Percentiles rank a stretch among this genome's conserved stretches.
These are phyloP conservation scores for Tricholoma sp. DNA, from an alignment of 768 basidiomycete genomes.

Conservation along the genomic window DNA sequence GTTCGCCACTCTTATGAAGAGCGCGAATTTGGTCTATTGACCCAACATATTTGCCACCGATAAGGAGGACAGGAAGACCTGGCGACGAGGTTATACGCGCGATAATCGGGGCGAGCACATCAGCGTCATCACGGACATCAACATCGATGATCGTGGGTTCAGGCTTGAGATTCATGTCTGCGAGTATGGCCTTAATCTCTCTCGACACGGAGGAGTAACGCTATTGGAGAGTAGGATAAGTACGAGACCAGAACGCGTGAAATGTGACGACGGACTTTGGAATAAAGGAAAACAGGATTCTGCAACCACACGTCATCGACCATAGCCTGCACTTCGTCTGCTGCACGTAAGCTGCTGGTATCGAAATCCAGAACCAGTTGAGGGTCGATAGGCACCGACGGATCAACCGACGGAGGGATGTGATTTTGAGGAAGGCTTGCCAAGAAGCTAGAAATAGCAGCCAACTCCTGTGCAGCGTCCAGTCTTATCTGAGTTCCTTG, in stretches of 20 bases:
- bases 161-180: constrained; percentile 53
- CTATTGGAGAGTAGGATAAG: constrained; percentile 27
- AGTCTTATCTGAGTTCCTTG: constrained; percentile 41
- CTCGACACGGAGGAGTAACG: constrained; percentile 59
- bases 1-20: constrained; percentile 44
- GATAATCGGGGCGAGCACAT: constrained; percentile 58
- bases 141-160: constrained; percentile 65
- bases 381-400: constrained; percentile 64
- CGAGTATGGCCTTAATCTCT: constrained; percentile 59
- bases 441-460: constrained; percentile 69
- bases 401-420: constrained; percentile 63
- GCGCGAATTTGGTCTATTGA: constrained; percentile 46
- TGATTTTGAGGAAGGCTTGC: constrained; percentile 71
- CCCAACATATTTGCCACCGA: constrained; percentile 60
- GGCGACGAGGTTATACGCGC: constrained; percentile 49
- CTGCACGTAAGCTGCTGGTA: constrained; percentile 56
- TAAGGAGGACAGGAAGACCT: constrained; percentile 61
- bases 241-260: constrained; percentile 1
- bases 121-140: constrained; percentile 67
- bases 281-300: constrained; percentile 72
- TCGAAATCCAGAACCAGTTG: constrained; percentile 83
- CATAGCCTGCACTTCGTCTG: constrained; percentile 54
- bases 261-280: constrained; percentile 44
- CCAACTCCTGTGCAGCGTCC: constrained; percentile 57
- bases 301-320: constrained; percentile 65